Evolutionary conservation across 2,329 filamentous ascomycete genomes (phyloP).

Genomic region (Aspergillus sp.): DNA sequence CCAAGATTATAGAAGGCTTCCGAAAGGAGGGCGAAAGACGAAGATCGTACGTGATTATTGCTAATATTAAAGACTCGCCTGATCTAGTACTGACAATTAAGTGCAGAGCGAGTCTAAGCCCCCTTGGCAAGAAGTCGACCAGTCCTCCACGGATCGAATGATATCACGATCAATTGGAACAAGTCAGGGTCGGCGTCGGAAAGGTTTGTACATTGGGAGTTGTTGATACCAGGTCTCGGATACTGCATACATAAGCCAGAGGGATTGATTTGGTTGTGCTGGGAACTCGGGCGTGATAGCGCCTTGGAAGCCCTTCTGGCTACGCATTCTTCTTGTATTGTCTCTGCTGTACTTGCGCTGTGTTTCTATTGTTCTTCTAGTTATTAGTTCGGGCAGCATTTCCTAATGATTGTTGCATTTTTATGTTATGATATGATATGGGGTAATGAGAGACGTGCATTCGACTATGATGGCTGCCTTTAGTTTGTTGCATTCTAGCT

Average conservation of each 20-base stretch:
- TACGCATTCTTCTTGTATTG: too few relatives aligned
- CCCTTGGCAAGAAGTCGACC: slow-evolving; percentile 25
- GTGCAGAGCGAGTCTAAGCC: slow-evolving; percentile 25
- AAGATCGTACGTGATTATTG: slow-evolving; percentile 64
- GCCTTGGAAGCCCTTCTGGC: too few relatives aligned
- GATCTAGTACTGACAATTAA: neutral
- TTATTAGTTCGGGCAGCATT: too few relatives aligned
- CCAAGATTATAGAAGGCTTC: slow-evolving; percentile 82
- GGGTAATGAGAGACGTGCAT: too few relatives aligned
- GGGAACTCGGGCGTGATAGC: too few relatives aligned
- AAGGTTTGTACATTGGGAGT: slow-evolving; percentile 3
- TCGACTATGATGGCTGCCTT: too few relatives aligned
- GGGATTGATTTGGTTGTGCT: neutral
- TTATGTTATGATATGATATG: too few relatives aligned
- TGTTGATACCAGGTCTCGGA: neutral
- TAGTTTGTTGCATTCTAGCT: too few relatives aligned
- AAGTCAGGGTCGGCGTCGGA: neutral
- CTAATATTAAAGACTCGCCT: neutral
- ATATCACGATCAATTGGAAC: neutral
- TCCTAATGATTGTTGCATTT: too few relatives aligned
- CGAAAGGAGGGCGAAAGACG: slow-evolving; percentile 84
- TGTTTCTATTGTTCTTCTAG: too few relatives aligned
- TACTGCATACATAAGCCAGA: neutral
- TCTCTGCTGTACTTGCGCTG: too few relatives aligned
- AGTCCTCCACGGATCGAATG: slow-evolving; percentile 28